A percentile compares a stretch with the other conserved stretches of the same genome.
Conservation (phyloP, 805 yeast species). For the Suhomyces prunicola region DNA sequence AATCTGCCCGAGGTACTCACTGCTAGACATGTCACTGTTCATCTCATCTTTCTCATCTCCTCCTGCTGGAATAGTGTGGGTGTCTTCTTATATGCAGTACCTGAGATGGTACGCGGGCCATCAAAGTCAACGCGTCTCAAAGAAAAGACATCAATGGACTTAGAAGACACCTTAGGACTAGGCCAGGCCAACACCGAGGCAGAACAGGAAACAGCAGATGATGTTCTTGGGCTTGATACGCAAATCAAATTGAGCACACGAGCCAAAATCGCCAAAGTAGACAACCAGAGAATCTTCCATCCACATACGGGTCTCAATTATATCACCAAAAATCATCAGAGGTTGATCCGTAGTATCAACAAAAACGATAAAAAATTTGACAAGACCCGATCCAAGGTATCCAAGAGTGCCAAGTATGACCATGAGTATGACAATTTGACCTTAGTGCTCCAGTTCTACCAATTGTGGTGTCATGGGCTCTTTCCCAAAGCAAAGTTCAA, state of each 20-base stretch:
- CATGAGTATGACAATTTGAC: slow-evolving; percentile 34
- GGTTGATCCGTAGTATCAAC: slow-evolving; percentile 22
- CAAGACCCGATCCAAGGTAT: slow-evolving; percentile 10
- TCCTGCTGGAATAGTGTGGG: background rate
- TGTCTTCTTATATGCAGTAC: background rate
- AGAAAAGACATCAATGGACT: background rate
- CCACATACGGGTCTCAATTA: slow-evolving; percentile 32
- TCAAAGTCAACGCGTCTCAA: background rate
- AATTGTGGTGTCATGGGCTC: slow-evolving; percentile 44
- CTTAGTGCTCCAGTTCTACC: slow-evolving; percentile 39
- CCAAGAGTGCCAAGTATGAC: slow-evolving; percentile 18
- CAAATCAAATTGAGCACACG: slow-evolving; percentile 32
- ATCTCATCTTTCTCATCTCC: background rate
- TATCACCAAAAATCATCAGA: slow-evolving; percentile 28
- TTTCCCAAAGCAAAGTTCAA: slow-evolving; percentile 78
- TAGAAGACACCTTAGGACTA: slow-evolving; percentile 2
- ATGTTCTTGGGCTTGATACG: slow-evolving; percentile 34
- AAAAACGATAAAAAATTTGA: slow-evolving; percentile 24
- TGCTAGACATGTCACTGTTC: slow-evolving; percentile 6
- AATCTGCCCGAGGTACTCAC: slow-evolving; percentile 8
- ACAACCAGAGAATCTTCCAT: slow-evolving; percentile 37
- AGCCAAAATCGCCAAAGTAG: slow-evolving; percentile 33
- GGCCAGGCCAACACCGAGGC: background rate
- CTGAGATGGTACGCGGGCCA: background rate
- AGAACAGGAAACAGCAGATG: slow-evolving; percentile 12